phyloP scores from a whole-genome alignment of 768 basidiomycete genomes.

The Glaciozyma antarctica region DNA sequence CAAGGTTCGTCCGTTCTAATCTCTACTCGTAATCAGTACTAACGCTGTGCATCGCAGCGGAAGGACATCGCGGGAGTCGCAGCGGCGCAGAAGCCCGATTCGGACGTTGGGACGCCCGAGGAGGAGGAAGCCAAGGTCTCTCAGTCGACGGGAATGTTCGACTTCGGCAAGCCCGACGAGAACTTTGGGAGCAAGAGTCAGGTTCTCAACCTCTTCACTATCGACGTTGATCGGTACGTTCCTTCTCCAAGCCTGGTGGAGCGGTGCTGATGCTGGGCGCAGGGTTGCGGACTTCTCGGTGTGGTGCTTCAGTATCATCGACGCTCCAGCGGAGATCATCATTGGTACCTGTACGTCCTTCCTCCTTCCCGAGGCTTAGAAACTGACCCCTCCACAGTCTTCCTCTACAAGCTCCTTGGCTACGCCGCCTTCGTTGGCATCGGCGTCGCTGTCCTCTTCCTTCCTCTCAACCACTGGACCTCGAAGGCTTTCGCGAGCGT shows the following conservation, averaged over 20 bases:
- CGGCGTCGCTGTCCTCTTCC: slow-evolving; percentile 31
- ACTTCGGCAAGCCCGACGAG: neutral
- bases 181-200: slow-evolving; percentile 3
- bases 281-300: slow-evolving; percentile 20
- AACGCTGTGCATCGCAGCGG: neutral
- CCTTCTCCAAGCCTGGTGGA: neutral
- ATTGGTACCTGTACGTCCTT: slow-evolving; percentile 28
- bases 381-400: slow-evolving; percentile 7
- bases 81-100: neutral
- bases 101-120: slow-evolving; percentile 32
- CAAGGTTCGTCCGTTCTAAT: neutral
- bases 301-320: slow-evolving; percentile 26
- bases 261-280: neutral
- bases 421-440: slow-evolving; percentile 34
- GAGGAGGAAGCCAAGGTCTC: slow-evolving; percentile 21
- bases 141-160: neutral
- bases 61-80: slow-evolving; percentile 30
- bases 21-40: neutral
- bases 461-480: slow-evolving; percentile 35
- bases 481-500: slow-evolving; percentile 31
- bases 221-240: slow-evolving; percentile 31
- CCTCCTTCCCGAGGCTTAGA: neutral
- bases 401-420: slow-evolving; percentile 34
- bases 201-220: slow-evolving; percentile 30
- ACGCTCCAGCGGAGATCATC: slow-evolving; percentile 28